phyloP scores from a whole-genome alignment of 495 filamentous ascomycete species.

The Aspergillus mulundensis region DNA sequence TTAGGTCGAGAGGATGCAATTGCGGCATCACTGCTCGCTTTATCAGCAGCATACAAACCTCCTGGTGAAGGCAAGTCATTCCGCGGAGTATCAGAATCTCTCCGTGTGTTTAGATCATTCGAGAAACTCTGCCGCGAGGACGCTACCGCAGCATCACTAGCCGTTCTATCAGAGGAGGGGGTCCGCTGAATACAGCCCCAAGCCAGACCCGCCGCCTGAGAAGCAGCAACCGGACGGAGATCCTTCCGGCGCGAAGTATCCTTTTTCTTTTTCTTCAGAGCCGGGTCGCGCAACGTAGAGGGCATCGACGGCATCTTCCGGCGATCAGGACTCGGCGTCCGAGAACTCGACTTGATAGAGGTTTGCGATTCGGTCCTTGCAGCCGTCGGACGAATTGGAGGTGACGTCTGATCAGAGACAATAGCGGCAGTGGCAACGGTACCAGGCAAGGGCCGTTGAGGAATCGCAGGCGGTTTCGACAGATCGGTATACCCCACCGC shows the following conservation, averaged over 20 bases:
- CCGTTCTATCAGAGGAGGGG: slow-evolving; percentile 29
- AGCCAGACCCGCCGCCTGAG: slow-evolving; percentile 82
- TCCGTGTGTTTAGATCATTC: slow-evolving; percentile 23
- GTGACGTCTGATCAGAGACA: slow-evolving; percentile 43
- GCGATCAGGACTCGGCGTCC: slow-evolving; percentile 79
- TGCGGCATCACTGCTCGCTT: slow-evolving; percentile 29
- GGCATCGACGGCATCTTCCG: slow-evolving; percentile 62
- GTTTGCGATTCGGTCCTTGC: slow-evolving; percentile 37
- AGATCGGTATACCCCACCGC: slow-evolving; percentile 73
- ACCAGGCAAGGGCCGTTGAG: slow-evolving; percentile 49
- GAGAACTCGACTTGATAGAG: slow-evolving; percentile 47
- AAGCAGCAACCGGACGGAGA: slow-evolving; percentile 61
- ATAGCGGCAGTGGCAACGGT: slow-evolving; percentile 32
- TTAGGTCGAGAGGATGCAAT: slow-evolving; percentile 30
- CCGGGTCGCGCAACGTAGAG: slow-evolving; percentile 69
- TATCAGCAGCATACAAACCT: slow-evolving; percentile 20
- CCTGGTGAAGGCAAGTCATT: slow-evolving; percentile 4
- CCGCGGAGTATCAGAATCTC: slow-evolving; percentile 22
- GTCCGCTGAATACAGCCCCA: slow-evolving; percentile 60
- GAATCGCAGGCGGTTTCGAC: slow-evolving; percentile 64
- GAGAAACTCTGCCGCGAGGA: slow-evolving; percentile 31
- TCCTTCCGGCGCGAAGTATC: slow-evolving; percentile 29
- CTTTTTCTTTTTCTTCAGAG: slow-evolving; percentile 57
- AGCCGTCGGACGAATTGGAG: slow-evolving; percentile 26
- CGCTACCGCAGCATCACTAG: slow-evolving; percentile 33